These are phyloP conservation scores for Blastobotrys peoriensis DNA, from an alignment of 805 yeast species.

Conservation along the genomic window DNA sequence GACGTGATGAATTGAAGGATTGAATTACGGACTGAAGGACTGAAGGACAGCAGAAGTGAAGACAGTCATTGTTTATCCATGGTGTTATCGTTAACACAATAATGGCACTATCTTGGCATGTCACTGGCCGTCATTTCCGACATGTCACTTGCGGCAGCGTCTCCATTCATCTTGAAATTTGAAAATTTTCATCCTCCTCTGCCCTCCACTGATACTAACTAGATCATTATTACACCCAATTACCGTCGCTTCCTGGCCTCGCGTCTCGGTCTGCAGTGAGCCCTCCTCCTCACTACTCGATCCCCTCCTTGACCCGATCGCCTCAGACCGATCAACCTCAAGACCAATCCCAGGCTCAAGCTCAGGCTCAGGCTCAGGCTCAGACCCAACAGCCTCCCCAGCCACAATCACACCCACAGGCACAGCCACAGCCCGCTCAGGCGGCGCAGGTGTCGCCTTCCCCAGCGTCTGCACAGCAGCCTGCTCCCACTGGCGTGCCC, in stretches of 20 bases:
- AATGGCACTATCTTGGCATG: too few species aligned
- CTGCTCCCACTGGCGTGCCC: constrained; percentile 12
- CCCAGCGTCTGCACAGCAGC: constrained; percentile 8
- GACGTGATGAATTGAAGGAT: too few species aligned
- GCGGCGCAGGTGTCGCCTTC: constrained; percentile 8
- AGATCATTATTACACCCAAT: constrained; percentile 23
- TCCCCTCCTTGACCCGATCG: constrained; percentile 8
- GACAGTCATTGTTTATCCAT: too few species aligned
- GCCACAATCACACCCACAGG: constrained; percentile 10
- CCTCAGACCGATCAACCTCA: constrained; percentile 5
- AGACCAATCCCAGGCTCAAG: constrained; percentile 12
- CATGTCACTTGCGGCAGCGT: too few species aligned
- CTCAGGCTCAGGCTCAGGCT: constrained; percentile 9
- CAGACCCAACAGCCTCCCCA: constrained; percentile 9
- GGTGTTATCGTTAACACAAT: too few species aligned
- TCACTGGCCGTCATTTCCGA: too few species aligned
- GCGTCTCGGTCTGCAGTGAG: constrained; percentile 12
- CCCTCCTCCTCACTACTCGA: constrained; percentile 10
- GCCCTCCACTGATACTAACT: constrained; percentile 22
- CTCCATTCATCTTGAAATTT: too few species aligned
- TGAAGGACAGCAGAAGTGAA: too few species aligned
- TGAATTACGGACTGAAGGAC: too few species aligned
- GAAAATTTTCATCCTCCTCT: not conserved
- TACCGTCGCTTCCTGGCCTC: constrained; percentile 21
- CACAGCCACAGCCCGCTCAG: constrained; percentile 4